Evolutionary conservation across 257 asterid species (phyloP).

Genomic region (Nicotiana sylvestris): DNA sequence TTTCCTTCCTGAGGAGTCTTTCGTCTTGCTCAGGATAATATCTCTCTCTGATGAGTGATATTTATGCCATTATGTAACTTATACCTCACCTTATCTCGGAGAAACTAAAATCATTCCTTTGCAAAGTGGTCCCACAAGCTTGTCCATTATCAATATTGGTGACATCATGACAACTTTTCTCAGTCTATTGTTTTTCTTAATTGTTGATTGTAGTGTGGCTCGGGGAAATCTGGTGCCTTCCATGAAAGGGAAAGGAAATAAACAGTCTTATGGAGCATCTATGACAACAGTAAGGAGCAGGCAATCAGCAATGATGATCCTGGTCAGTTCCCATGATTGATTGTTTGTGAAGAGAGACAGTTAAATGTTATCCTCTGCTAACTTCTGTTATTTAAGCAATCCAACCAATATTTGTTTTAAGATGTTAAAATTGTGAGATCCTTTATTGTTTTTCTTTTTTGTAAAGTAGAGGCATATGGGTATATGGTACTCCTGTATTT

Average conservation of each 20-base stretch:
- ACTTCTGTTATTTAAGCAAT: neutral
- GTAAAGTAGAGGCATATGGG: neutral
- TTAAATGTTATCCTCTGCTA: neutral
- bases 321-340: constrained; percentile 45
- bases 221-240: constrained; percentile 33
- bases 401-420: neutral
- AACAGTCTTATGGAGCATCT: constrained; percentile 28
- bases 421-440: neutral
- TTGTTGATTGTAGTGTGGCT: constrained; percentile 47
- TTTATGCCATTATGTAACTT: neutral
- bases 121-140: neutral
- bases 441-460: neutral
- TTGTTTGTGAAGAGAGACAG: neutral
- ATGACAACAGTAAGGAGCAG: constrained; percentile 37
- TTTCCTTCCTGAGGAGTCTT: neutral
- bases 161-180: neutral
- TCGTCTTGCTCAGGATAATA: neutral
- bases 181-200: constrained; percentile 4
- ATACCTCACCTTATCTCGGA: neutral
- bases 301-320: constrained; percentile 48
- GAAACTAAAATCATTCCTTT: neutral
- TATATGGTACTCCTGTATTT: neutral
- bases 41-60: neutral
- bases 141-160: neutral
- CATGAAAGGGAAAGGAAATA: constrained; percentile 34